Percentiles rank a stretch among this genome's conserved stretches.
These are phyloP conservation scores for Debaryomyces maramus DNA, from an alignment of 805 yeast genomes.

Conservation along the genomic window DNA sequence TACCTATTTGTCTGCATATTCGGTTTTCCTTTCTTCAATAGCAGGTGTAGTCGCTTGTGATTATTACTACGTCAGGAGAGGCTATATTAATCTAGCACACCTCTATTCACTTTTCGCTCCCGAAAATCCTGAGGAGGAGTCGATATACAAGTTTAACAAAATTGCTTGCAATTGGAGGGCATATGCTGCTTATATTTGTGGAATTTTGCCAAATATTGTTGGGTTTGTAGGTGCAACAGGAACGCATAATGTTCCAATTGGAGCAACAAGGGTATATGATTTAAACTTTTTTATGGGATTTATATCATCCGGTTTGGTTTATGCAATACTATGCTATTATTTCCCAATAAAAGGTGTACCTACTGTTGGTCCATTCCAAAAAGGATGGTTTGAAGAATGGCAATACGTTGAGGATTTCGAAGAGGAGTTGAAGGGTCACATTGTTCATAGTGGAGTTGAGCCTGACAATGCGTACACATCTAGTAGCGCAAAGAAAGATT, in stretches of 20 bases:
- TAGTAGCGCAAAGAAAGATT: constrained; percentile 3
- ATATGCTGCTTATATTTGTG: constrained; percentile 72
- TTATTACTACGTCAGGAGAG: constrained; percentile 64
- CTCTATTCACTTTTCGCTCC: constrained; percentile 53
- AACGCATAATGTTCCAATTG: constrained; percentile 66
- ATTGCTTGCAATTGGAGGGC: constrained; percentile 85
- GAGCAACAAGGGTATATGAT: constrained; percentile 72
- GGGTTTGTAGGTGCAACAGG: constrained; percentile 87
- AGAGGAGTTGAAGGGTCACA: constrained; percentile 35
- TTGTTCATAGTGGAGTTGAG: constrained; percentile 20
- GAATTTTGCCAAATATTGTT: constrained; percentile 79
- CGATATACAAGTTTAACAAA: constrained; percentile 58
- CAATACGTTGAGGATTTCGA: constrained; percentile 65
- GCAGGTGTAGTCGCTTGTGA: constrained; percentile 45
- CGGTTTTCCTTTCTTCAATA: constrained; percentile 44
- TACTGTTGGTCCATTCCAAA: constrained; percentile 40
- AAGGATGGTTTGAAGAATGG: constrained; percentile 64
- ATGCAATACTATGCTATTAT: constrained; percentile 50
- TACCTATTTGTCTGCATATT: constrained; percentile 43
- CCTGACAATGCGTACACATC: constrained; percentile 11
- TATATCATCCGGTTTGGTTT: constrained; percentile 53
- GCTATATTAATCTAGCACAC: constrained; percentile 61
- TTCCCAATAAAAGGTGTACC: constrained; percentile 52
- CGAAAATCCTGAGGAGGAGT: constrained; percentile 24
- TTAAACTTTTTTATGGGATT: constrained; percentile 80